These are phyloP conservation scores for Panaeolus cyanescens DNA, from an alignment of 768 basidiomycete species.

Conservation along the genomic window DNA sequence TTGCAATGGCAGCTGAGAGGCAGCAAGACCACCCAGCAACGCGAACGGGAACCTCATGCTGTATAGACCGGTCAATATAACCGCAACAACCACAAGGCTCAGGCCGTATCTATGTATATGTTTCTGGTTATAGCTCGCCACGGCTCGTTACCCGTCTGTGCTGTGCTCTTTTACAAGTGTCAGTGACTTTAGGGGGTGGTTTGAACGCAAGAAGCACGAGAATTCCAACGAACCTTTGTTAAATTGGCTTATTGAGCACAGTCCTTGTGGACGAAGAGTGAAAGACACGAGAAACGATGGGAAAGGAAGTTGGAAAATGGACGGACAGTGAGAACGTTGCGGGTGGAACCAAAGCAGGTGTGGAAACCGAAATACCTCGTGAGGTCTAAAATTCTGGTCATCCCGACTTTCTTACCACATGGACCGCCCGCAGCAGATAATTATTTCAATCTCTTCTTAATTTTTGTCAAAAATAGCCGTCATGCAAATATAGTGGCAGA, in stretches of 20 bases:
- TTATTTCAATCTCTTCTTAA: neutral
- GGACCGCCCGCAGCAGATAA: neutral
- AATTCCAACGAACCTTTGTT: neutral
- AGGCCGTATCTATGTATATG: conserved; percentile 2
- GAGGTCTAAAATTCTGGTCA: neutral
- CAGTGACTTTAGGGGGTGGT: neutral
- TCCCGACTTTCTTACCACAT: neutral
- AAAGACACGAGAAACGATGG: neutral
- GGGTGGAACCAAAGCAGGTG: neutral
- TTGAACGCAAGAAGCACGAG: neutral
- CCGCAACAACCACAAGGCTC: neutral
- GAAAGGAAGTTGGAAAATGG: neutral
- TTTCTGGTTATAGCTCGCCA: conserved; percentile 2
- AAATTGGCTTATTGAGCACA: neutral
- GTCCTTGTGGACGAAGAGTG: neutral
- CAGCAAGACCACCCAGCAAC: conserved; percentile 39
- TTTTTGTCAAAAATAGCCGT: neutral
- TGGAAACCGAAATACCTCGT: neutral
- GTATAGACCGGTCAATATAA: conserved; percentile 2
- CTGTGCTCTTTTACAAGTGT: neutral
- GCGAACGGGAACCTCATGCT: conserved; percentile 57
- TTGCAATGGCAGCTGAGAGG: conserved; percentile 52
- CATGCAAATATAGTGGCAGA: conserved; percentile 2
- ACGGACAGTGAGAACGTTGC: conserved; percentile 1
- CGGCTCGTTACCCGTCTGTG: neutral